Percentiles rank a stretch among this genome's conserved stretches.
These are phyloP conservation scores for Phylloboletellus chloephorus DNA, from an alignment of 1,284 basidiomycete genomes.

Conservation along the genomic window DNA sequence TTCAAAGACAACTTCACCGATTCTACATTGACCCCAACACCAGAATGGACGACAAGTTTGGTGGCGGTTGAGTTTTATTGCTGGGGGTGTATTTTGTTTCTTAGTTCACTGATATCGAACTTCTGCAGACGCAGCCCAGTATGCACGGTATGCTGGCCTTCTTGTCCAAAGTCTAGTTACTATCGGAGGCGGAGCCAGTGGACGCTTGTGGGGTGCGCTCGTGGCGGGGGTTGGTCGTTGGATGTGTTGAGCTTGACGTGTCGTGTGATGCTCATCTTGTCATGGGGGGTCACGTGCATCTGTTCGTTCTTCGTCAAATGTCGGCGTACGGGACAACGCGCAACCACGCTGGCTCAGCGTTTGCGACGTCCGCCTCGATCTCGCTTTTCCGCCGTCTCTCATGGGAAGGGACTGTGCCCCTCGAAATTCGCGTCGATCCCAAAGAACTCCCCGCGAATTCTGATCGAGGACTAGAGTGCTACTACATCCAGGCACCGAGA, in stretches of 20 bases:
- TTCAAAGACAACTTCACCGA: not conserved
- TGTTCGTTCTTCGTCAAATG: conserved; percentile 35
- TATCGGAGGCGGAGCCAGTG: conserved; percentile 44
- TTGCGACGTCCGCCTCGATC: conserved; percentile 50
- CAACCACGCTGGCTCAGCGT: conserved; percentile 48
- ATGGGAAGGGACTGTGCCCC: conserved; percentile 81
- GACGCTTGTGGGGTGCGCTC: too few relatives aligned
- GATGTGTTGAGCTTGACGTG: too few relatives aligned
- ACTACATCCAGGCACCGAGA: conserved; percentile 81
- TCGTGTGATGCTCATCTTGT: too few relatives aligned
- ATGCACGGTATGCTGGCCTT: not conserved
- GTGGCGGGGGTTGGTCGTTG: too few relatives aligned
- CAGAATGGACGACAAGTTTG: conserved; percentile 31
- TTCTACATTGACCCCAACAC: conserved; percentile 23
- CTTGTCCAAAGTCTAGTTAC: too few relatives aligned
- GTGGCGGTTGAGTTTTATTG: conserved; percentile 29
- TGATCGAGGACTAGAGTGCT: conserved; percentile 80
- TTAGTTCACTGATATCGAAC: not conserved
- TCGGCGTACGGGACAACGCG: conserved; percentile 55
- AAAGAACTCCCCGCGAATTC: conserved; percentile 83
- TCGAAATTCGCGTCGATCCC: conserved; percentile 78
- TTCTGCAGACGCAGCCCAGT: conserved; percentile 20
- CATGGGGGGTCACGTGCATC: too few relatives aligned
- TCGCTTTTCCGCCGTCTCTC: conserved; percentile 74
- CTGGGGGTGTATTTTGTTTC: conserved; percentile 29